Evolutionary conservation across 208 protist genomes (phyloP).

Genomic region (Wallacemonas sp.): DNA sequence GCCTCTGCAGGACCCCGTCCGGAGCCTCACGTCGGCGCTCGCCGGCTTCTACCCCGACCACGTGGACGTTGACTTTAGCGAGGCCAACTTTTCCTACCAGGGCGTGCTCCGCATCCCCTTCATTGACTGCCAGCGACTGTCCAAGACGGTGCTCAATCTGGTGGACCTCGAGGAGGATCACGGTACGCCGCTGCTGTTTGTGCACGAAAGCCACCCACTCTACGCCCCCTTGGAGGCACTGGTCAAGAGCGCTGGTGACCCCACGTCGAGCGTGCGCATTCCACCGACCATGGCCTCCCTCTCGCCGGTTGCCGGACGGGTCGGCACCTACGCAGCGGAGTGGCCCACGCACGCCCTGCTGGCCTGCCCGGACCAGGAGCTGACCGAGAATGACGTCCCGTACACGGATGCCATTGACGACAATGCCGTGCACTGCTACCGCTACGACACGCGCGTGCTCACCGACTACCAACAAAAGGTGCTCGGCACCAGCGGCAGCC

Average conservation of each 20-base stretch:
- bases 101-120: constrained; percentile 89
- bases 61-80: constrained; percentile 97
- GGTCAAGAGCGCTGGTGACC: neutral
- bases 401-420: constrained; percentile 49
- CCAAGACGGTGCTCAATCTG: constrained; percentile 54
- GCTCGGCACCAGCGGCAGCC: constrained; percentile 21
- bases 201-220: constrained; percentile 51
- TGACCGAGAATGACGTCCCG: constrained; percentile 39
- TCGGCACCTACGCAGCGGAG: constrained; percentile 59
- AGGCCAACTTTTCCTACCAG: constrained; percentile 95
- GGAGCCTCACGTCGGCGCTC: constrained; percentile 91
- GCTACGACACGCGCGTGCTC: constrained; percentile 53
- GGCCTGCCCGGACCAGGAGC: constrained; percentile 68
- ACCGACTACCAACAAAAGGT: constrained; percentile 60
- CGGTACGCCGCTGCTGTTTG: constrained; percentile 76
- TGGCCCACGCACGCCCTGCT: constrained; percentile 66
- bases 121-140: constrained; percentile 71
- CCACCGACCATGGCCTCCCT: constrained; percentile 34
- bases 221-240: constrained; percentile 41
- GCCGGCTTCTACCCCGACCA: constrained; percentile 97
- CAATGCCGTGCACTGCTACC: constrained; percentile 67
- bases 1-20: constrained; percentile 90
- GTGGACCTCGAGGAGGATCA: constrained; percentile 77
- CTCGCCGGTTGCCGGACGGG: constrained; percentile 63
- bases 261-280: constrained; percentile 30